Conservation (phyloP, 257 asterid species). For the Forsythia viridissima region DNA sequence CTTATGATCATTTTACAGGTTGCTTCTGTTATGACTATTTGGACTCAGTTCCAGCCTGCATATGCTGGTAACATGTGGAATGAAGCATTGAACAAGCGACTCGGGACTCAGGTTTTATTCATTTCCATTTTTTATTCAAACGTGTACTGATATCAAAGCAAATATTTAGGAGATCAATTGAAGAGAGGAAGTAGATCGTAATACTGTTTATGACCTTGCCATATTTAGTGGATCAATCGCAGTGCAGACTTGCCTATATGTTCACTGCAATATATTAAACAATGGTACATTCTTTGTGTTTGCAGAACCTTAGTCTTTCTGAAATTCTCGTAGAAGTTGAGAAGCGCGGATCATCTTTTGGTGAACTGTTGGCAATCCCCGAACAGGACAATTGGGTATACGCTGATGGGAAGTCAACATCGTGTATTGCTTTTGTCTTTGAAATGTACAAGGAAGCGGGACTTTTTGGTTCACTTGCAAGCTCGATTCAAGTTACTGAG, state of each 20-base stretch:
- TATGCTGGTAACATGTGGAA: slow-evolving; percentile 89
- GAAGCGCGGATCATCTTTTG: slow-evolving; percentile 84
- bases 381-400: slow-evolving; percentile 90
- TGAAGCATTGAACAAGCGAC: slow-evolving; percentile 92
- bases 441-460: slow-evolving; percentile 95
- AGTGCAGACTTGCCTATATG: not conserved
- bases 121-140: slow-evolving; percentile 7
- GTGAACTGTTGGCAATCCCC: slow-evolving; percentile 73
- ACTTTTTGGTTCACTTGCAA: slow-evolving; percentile 67
- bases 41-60: slow-evolving; percentile 76
- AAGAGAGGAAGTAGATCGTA: not conserved
- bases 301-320: slow-evolving; percentile 71
- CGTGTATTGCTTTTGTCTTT: slow-evolving; percentile 88
- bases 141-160: slow-evolving; percentile 9
- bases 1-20: slow-evolving; percentile 49
- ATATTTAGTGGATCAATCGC: not conserved
- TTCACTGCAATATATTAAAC: not conserved
- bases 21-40: slow-evolving; percentile 89
- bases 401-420: slow-evolving; percentile 79
- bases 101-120: slow-evolving; percentile 74
- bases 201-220: not conserved
- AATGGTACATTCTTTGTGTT: slow-evolving; percentile 10
- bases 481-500: slow-evolving; percentile 84
- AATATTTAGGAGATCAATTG: not conserved
- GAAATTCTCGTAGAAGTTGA: slow-evolving; percentile 86